Percentiles rank a stretch among this genome's conserved stretches.
phyloP scores from a whole-genome alignment of 2,329 filamentous ascomycete genomes.

The Sporothrix mexicana region DNA sequence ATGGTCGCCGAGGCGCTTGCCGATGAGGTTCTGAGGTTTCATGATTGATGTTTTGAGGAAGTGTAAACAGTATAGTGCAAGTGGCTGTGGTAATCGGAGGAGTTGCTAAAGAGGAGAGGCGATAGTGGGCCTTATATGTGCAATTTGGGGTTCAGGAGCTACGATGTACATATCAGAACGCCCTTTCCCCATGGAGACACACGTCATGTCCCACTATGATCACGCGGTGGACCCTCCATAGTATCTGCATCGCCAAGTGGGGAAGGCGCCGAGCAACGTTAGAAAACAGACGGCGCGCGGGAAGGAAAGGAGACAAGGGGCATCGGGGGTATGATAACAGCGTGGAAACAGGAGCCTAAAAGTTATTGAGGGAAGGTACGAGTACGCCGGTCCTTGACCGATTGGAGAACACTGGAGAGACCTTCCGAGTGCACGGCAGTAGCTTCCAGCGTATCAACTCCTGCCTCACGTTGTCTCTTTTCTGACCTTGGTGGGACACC shows the following conservation, averaged over 20 bases:
- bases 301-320: neutral
- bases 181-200: neutral
- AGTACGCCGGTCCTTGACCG: neutral
- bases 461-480: neutral
- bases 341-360: neutral
- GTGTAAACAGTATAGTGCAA: neutral
- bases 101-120: neutral
- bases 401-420: constrained; percentile 1
- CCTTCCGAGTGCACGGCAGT: neutral
- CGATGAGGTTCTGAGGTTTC: constrained; percentile 53
- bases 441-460: neutral
- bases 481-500: neutral
- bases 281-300: constrained; percentile 9
- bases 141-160: no score
- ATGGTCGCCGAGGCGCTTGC: constrained; percentile 56
- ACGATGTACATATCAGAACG: no score
- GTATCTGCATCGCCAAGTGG: constrained; percentile 19
- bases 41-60: neutral
- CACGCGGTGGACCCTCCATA: constrained; percentile 18
- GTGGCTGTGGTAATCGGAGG: neutral
- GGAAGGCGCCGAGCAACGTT: neutral
- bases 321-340: neutral
- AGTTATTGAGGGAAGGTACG: neutral
- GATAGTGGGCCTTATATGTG: neutral
- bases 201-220: constrained; percentile 28